These are phyloP conservation scores for Taxawa tesnikishii DNA, from an alignment of 2,329 filamentous ascomycete species.

Conservation along the genomic window DNA sequence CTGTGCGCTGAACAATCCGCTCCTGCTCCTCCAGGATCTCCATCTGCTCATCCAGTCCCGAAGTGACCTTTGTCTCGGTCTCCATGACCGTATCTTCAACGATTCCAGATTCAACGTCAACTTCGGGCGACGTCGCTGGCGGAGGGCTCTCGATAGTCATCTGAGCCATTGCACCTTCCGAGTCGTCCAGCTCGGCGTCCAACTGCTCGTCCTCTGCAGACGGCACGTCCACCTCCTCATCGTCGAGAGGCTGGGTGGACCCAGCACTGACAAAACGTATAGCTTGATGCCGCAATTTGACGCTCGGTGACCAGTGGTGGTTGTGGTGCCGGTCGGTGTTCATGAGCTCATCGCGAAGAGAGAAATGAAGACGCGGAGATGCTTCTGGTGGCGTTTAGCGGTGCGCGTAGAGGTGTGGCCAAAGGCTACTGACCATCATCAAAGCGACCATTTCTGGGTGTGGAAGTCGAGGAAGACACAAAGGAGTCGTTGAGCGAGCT, in stretches of 20 bases:
- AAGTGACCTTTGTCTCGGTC: not conserved
- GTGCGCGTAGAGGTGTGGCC: not conserved
- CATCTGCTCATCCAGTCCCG: not conserved
- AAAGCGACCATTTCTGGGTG: not conserved
- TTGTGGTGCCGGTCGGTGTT: slow-evolving; percentile 41
- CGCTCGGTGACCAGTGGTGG: slow-evolving; percentile 31
- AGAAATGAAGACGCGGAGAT: slow-evolving; percentile 17
- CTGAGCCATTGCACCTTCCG: slow-evolving; percentile 17
- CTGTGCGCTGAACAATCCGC: not conserved
- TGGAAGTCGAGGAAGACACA: slow-evolving; percentile 1
- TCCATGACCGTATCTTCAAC: slow-evolving; percentile 7
- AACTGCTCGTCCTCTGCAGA: slow-evolving; percentile 8
- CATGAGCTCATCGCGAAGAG: slow-evolving; percentile 45
- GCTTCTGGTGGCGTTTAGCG: slow-evolving; percentile 1
- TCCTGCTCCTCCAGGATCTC: not conserved
- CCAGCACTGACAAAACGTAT: slow-evolving; percentile 52
- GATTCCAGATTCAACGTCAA: slow-evolving; percentile 7
- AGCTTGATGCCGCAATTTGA: slow-evolving; percentile 41
- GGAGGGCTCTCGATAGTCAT: slow-evolving; percentile 16
- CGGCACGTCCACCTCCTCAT: slow-evolving; percentile 9
- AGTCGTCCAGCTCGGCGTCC: slow-evolving; percentile 17
- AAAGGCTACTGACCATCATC: slow-evolving; percentile 1
- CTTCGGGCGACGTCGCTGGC: slow-evolving; percentile 2
- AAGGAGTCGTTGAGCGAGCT: not conserved
- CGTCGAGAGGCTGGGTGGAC: slow-evolving; percentile 22